Evolutionary conservation across 805 yeast species (phyloP), one percentile per base, ranked within the genome.

Genomic region (Cyberlindnera maritima): DNA sequence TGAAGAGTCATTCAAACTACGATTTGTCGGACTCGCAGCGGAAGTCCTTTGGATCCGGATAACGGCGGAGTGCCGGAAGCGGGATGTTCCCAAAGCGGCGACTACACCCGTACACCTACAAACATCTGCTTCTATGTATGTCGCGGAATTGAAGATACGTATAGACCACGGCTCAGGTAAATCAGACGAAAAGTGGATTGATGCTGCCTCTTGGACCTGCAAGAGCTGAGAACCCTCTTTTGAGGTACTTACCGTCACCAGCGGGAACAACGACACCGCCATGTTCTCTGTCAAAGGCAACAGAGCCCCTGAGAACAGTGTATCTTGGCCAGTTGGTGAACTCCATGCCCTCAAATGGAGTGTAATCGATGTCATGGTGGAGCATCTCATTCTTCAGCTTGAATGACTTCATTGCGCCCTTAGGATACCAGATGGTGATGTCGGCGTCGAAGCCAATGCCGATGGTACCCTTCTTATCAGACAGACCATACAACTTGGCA

Each of bases 361-460:
- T 60, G 43, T 70, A 66, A 49, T 70, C 75, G 41, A 70, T 63
- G 26, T 61, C 61, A 48, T 69, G 73, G 46, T 66, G 65, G 13
- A 70, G 46, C 63, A 64, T 59, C 2, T 46, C 56, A 46, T 69
- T 69, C 28, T 45, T 56, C 28, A 66, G 44, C 0, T 39, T 34
- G 41, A 63, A 66, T 2, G 63, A 55, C 32, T 51, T 44, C 57
- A 67, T 56, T 34, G 58, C 36, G 14, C 59, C 64, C 41, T 62
- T 56, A 15, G 77, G 76, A 56, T 75, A 72, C 79, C 80, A 75
- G 21, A 75, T 65, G 3, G 70, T 72, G 17, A 75, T 41, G 52
- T 75, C 80, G 6, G 79, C 80, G 60, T 75, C 80, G 48, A 62
- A 62, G 2, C 80, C 80, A 17, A 74, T 70, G 14, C 68, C 68